Evolutionary conservation across 192 early-diverging fungal genomes (phyloP).

Genomic region (Backusella tarrabulga): DNA sequence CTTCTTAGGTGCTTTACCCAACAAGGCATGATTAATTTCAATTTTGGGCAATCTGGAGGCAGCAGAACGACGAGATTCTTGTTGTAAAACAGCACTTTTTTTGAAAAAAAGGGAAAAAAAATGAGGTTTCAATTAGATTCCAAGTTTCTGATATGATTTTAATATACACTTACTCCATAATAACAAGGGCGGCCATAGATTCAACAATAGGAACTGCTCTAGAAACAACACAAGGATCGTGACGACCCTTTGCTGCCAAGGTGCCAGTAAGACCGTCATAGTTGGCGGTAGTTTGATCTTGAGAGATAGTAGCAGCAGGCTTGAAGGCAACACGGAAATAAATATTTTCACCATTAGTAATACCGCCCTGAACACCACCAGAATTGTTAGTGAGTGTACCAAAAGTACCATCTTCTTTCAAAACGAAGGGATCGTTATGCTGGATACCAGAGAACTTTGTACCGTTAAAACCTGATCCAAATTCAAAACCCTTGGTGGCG

Average conservation of each 20-base stretch:
- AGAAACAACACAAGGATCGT: conserved; percentile 97
- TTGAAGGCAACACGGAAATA: conserved; percentile 99
- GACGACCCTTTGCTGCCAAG: conserved; percentile 89
- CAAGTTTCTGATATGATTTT: not conserved
- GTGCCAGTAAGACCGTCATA: conserved; percentile 82
- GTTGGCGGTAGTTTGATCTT: conserved; percentile 84
- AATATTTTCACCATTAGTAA: conserved; percentile 93
- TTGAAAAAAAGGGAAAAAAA: conserved; percentile 17
- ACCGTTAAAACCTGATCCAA: conserved; percentile 90
- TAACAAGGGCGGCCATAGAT: conserved; percentile 88
- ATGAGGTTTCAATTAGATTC: not conserved
- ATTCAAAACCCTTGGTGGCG: conserved; percentile 98
- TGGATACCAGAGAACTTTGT: conserved; percentile 83
- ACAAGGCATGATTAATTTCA: conserved; percentile 35
- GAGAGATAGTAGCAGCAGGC: conserved; percentile 93
- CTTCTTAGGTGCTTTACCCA: conserved; percentile 31
- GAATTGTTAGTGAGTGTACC: conserved; percentile 93
- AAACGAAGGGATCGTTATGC: conserved; percentile 92
- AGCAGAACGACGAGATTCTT: conserved; percentile 58
- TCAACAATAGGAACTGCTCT: conserved; percentile 98
- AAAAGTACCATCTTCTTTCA: conserved; percentile 58
- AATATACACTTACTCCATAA: conserved; percentile 78
- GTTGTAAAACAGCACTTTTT: conserved; percentile 56
- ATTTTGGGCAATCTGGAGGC: conserved; percentile 49
- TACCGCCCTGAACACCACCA: conserved; percentile 97